A percentile compares a stretch with the other conserved stretches of the same genome.
Conservation (phyloP, 495 filamentous ascomycete genomes). For the Penicillium maclennaniae region DNA sequence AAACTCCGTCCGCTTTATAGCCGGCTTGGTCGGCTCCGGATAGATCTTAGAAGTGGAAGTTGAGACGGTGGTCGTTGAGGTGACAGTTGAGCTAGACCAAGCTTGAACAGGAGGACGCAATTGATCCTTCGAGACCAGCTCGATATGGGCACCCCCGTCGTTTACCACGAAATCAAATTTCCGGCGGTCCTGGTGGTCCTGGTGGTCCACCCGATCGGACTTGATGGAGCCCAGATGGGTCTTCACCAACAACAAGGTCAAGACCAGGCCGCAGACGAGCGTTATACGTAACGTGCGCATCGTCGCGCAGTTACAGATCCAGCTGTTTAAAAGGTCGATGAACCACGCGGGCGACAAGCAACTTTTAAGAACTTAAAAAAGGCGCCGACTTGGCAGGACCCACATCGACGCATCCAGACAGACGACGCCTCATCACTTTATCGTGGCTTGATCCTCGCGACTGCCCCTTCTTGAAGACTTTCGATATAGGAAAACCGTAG, state of each 20-base stretch:
- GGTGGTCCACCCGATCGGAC: conserved; percentile 4
- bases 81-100: not conserved
- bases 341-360: not conserved
- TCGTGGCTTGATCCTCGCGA: too few relatives aligned
- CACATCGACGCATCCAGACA: not conserved
- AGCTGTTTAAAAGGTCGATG: not conserved
- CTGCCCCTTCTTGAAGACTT: not conserved
- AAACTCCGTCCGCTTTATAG: not conserved
- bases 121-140: conserved; percentile 23
- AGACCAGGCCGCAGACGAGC: conserved; percentile 13
- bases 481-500: not conserved
- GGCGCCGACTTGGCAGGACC: not conserved
- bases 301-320: not conserved
- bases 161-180: conserved; percentile 5
- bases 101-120: not conserved
- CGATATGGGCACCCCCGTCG: conserved; percentile 20
- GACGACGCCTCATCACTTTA: not conserved
- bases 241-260: conserved; percentile 18
- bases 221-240: conserved; percentile 18
- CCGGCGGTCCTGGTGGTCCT: not conserved
- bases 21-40: conserved; percentile 9
- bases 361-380: not conserved
- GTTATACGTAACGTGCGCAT: conserved; percentile 18
- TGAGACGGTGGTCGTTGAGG: not conserved
- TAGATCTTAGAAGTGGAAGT: conserved; percentile 4